phyloP scores from a whole-genome alignment of 2,329 filamentous ascomycete genomes.

The Coleophoma cylindrospora region DNA sequence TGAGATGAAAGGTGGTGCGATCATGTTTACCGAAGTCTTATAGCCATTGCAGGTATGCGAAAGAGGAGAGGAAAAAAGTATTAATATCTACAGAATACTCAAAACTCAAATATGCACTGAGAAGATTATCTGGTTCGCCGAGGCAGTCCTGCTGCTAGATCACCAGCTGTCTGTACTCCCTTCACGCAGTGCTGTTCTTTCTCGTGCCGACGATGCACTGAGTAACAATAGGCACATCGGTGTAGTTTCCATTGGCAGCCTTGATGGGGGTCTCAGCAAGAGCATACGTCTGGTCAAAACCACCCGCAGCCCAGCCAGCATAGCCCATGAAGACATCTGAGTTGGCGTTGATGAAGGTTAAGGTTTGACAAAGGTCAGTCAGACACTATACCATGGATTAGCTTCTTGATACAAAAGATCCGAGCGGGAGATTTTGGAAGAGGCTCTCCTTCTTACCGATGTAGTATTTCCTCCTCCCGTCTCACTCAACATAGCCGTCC shows the following conservation, averaged over 20 bases:
- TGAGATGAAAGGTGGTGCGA: slow-evolving; percentile 23
- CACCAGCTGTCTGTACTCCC: too few relatives aligned
- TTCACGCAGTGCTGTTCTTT: background rate
- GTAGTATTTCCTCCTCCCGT: slow-evolving; percentile 35
- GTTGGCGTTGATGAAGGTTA: slow-evolving; percentile 18
- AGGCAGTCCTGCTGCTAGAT: too few relatives aligned
- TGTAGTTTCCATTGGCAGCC: background rate
- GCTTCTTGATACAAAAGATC: background rate
- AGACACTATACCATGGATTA: background rate
- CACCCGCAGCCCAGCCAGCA: slow-evolving; percentile 31
- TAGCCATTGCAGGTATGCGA: too few relatives aligned
- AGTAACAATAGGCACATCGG: background rate
- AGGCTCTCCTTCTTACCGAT: slow-evolving; percentile 3
- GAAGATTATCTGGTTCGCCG: too few relatives aligned
- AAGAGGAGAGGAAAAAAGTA: too few relatives aligned
- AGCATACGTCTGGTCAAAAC: slow-evolving; percentile 20
- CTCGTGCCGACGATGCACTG: background rate
- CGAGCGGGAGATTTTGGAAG: slow-evolving; percentile 21
- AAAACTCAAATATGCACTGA: too few relatives aligned
- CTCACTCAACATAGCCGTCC: slow-evolving; percentile 47
- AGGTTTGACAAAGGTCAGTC: background rate
- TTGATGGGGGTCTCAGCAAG: slow-evolving; percentile 17
- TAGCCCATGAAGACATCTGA: slow-evolving; percentile 32
- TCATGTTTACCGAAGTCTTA: slow-evolving; percentile 20
- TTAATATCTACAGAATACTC: too few relatives aligned